phyloP scores from a whole-genome alignment of 1,284 basidiomycete genomes.

The Ganoderma sinense region DNA sequence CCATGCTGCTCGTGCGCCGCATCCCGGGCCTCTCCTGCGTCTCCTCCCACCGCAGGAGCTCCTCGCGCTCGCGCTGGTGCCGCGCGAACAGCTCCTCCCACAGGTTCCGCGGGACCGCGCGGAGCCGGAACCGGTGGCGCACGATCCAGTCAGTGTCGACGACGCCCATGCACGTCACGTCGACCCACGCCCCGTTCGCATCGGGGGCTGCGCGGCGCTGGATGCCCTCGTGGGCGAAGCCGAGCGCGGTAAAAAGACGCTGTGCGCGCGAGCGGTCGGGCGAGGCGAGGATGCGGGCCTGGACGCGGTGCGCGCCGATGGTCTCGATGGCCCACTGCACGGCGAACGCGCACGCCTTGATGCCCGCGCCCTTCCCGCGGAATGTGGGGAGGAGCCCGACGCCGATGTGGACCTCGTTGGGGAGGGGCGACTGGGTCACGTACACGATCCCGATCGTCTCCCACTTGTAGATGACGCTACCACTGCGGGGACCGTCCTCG shows the following conservation, averaged over 20 bases:
- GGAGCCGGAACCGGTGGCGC: constrained; percentile 30
- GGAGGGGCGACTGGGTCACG: constrained; percentile 43
- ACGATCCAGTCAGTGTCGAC: constrained; percentile 69
- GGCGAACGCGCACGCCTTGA: constrained; percentile 51
- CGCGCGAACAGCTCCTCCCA: constrained; percentile 73
- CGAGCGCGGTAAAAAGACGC: constrained; percentile 38
- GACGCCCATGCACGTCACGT: constrained; percentile 64
- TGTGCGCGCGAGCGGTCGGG: constrained; percentile 21
- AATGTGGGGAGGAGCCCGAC: constrained; percentile 49
- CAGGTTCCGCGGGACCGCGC: constrained; percentile 43
- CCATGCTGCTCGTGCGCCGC: constrained; percentile 39
- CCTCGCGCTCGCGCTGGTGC: constrained; percentile 65
- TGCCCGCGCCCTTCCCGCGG: constrained; percentile 51
- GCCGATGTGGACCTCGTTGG: constrained; percentile 59
- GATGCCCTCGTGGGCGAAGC: constrained; percentile 67
- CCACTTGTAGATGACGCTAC: constrained; percentile 18
- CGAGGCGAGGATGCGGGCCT: constrained; percentile 29
- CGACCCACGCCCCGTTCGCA: constrained; percentile 57
- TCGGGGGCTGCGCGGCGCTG: constrained; percentile 58
- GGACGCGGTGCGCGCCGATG: constrained; percentile 58
- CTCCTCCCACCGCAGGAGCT: constrained; percentile 59
- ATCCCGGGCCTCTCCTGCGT: constrained; percentile 21
- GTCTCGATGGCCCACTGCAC: constrained; percentile 57
- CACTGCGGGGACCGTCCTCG: not conserved
- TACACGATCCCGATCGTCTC: constrained; percentile 53